phyloP scores from a whole-genome alignment of 352 stramenopile genomes.

The Phytophthora melonis region DNA sequence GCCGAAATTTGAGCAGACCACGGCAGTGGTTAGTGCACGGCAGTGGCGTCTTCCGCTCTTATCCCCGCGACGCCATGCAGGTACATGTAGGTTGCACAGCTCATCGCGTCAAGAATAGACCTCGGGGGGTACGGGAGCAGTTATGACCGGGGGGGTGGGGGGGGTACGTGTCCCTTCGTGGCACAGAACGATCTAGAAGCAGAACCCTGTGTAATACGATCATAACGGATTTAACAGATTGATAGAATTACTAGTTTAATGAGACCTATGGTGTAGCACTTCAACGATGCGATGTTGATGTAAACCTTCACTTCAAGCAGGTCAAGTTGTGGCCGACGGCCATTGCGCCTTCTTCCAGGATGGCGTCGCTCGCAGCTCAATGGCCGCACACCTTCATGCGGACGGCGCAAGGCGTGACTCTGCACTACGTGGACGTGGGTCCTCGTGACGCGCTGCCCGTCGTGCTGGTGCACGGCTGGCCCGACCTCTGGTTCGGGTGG shows the following conservation, averaged over 20 bases:
- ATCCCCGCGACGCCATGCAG: conserved; percentile 21
- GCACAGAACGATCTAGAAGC: neutral
- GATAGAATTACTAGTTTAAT: neutral
- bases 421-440: conserved; percentile 72
- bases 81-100: neutral
- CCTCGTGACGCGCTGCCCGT: conserved; percentile 56
- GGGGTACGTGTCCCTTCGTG: conserved; percentile 16
- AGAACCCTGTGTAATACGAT: neutral
- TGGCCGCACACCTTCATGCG: conserved; percentile 43
- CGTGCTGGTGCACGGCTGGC: conserved; percentile 80
- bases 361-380: conserved; percentile 36
- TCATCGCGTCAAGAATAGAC: neutral
- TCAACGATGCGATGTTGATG: conserved; percentile 12
- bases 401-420: conserved; percentile 35
- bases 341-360: conserved; percentile 8
- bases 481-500: conserved; percentile 79
- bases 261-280: neutral
- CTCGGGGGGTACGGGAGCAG: neutral
- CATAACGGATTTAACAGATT: neutral
- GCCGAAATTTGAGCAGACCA: conserved; percentile 8
- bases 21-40: neutral
- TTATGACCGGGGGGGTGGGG: neutral
- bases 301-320: conserved; percentile 5
- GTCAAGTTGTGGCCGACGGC: too few relatives aligned
- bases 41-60: conserved; percentile 31